Conservation (phyloP, 192 early-diverging fungal genomes). For the Phycomyces blakesleeanus region DNA sequence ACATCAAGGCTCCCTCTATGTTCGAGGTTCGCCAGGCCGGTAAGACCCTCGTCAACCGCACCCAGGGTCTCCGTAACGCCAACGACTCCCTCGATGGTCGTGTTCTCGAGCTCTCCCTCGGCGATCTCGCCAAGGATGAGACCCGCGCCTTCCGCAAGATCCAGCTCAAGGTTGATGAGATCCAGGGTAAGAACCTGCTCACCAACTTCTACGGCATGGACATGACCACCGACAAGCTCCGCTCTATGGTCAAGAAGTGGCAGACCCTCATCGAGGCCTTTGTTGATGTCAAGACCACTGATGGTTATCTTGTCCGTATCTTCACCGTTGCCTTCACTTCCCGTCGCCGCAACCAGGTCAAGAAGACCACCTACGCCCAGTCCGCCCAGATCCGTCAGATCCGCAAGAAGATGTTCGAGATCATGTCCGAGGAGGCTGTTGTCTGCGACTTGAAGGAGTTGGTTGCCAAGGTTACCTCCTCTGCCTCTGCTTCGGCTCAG, state of each 20-base stretch:
- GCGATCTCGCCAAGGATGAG: slow-evolving; percentile 90
- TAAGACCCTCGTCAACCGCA: slow-evolving; percentile 99
- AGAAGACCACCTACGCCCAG: slow-evolving; percentile 98
- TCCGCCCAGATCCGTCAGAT: slow-evolving; percentile 94
- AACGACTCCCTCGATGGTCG: slow-evolving; percentile 95
- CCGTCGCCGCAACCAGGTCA: slow-evolving; percentile 89
- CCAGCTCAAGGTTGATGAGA: slow-evolving; percentile 93
- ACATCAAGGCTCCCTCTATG: slow-evolving; percentile 96
- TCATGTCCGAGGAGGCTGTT: slow-evolving; percentile 84
- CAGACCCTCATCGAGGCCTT: slow-evolving; percentile 97
- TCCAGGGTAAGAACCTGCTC: slow-evolving; percentile 97
- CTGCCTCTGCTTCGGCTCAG: slow-evolving; percentile 34
- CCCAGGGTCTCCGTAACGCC: slow-evolving; percentile 96
- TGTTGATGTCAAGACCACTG: slow-evolving; percentile 99
- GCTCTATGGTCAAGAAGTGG: slow-evolving; percentile 99
- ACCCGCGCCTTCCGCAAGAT: slow-evolving; percentile 97
- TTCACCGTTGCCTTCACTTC: slow-evolving; percentile 97
- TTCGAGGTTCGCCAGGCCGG: slow-evolving; percentile 93
- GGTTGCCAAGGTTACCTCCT: slow-evolving; percentile 90
- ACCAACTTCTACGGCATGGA: slow-evolving; percentile 99
- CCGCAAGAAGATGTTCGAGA: slow-evolving; percentile 99
- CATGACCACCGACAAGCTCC: slow-evolving; percentile 99
- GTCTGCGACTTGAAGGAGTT: slow-evolving; percentile 93
- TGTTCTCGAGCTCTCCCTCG: slow-evolving; percentile 94
- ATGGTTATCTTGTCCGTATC: slow-evolving; percentile 98